Evolutionary conservation across 2,329 filamentous ascomycete species (phyloP).

Genomic region (Hypoxylon sp.): DNA sequence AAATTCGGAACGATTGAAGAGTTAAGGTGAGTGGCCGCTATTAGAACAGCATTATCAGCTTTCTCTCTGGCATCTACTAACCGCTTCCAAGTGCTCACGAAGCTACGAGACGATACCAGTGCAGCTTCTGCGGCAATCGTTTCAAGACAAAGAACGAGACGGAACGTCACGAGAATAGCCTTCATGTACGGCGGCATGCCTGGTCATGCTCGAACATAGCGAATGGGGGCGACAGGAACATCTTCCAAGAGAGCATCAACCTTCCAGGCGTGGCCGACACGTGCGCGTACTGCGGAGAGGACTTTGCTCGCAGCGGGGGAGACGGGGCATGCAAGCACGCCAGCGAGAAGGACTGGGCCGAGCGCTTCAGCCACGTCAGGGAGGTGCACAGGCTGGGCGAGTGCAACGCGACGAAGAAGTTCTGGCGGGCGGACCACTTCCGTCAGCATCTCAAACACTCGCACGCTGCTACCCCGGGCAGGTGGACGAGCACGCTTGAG

Average conservation of each 20-base stretch:
- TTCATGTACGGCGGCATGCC: constrained; percentile 28
- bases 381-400: constrained; percentile 28
- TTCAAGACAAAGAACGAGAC: constrained; percentile 36
- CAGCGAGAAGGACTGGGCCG: constrained; percentile 18
- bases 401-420: constrained; percentile 30
- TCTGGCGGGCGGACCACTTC: constrained; percentile 35
- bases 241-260: constrained; percentile 31
- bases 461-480: constrained; percentile 20
- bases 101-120: constrained; percentile 28
- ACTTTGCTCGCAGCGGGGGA: constrained; percentile 27
- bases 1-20: constrained; percentile 29
- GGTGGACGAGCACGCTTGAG: constrained; percentile 28
- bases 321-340: neutral
- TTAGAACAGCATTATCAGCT: neutral
- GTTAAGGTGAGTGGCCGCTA: constrained; percentile 17
- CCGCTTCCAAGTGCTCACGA: constrained; percentile 19
- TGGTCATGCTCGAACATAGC: constrained; percentile 30
- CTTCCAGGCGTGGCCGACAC: constrained; percentile 20
- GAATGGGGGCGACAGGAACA: neutral
- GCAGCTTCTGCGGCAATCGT: constrained; percentile 28
- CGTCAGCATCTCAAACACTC: constrained; percentile 35
- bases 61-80: neutral
- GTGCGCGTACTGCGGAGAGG: constrained; percentile 32
- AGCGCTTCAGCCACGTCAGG: constrained; percentile 19
- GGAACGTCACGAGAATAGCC: constrained; percentile 31